Evolutionary conservation across 1,139 yeast genomes (phyloP), one percentile per base, ranked within the genome.

Genomic region (Blastobotrys persicus): DNA sequence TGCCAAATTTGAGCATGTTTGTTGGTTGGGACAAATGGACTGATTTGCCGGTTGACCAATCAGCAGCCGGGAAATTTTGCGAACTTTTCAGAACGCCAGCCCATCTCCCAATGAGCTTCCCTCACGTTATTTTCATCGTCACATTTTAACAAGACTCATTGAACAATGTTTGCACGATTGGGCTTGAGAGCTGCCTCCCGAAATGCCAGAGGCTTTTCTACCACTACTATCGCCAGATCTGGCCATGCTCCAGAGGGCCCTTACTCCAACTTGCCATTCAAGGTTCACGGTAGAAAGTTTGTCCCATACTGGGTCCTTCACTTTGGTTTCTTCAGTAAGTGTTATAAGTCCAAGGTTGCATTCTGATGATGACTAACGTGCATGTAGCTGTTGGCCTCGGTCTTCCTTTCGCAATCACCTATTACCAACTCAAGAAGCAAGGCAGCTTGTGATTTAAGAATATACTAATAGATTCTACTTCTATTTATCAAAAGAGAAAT

Each of bases 241-340:
- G 76, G 67, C 52, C 85, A 81, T 67, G 80, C 73, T 68, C 83
- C 86, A 68, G 86, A 81, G 68, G 98, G 98, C 64, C 82, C 83
- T 47, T 91, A 92, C 83, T 77, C 85, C 66, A 92, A 92, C 80
- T 67, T 92, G 59, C 98, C 98, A 59, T 92, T 91, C 82, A 81
- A 82, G 77, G 94, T 92, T 58, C 88, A 88, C 78, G 77, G 82
- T 79, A 88, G 95, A 80, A 86, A 82, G 76, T 58, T 39, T 50
- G 78, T 91, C 58, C 98, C 98, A 58, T 88, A 80, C 70, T 85
- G 82, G 61, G 74, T 88, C 47, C 77, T 83, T 59, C 95, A 84
- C 77, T 85, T 87, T 78, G 82, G 91, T 50, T 83, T 81, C 73
- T 79, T 88, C 66, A 83, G 89, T 68, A 67, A 46, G 74, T 69